Conservation (phyloP, 1,284 basidiomycete species). For the Xerocomus cyaneibrunnescens region DNA sequence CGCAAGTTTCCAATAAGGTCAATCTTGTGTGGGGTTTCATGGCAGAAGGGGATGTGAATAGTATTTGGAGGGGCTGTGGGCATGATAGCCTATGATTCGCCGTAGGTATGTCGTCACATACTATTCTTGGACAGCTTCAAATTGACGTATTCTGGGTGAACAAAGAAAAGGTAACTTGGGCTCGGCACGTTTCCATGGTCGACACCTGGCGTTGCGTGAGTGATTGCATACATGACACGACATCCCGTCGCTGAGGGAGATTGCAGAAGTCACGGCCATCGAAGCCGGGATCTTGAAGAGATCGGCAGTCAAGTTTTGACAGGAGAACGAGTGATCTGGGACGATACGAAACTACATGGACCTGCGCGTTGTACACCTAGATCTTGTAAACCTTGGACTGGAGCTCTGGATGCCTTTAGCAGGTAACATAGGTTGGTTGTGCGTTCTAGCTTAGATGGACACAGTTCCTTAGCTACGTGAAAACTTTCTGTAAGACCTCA, state of each 20-base stretch:
- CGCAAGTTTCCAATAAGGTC: conserved; percentile 39
- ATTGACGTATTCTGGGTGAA: background rate
- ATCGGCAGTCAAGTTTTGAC: conserved; percentile 23
- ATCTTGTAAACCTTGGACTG: background rate
- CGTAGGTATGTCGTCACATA: conserved; percentile 24
- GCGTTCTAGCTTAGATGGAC: background rate
- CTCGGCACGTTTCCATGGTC: conserved; percentile 36
- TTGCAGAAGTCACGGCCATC: conserved; percentile 35
- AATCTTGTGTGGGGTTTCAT: conserved; percentile 45
- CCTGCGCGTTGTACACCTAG: background rate
- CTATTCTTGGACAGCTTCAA: background rate
- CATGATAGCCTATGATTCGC: conserved; percentile 38
- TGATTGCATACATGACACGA: background rate
- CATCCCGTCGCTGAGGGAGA: background rate
- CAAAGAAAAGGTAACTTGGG: conserved; percentile 35
- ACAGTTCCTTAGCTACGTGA: background rate
- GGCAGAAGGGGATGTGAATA: conserved; percentile 45
- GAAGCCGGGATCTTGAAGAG: conserved; percentile 30
- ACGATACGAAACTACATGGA: background rate
- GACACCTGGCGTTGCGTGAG: conserved; percentile 41
- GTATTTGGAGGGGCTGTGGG: conserved; percentile 38
- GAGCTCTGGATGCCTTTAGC: too few species aligned
- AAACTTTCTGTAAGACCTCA: background rate
- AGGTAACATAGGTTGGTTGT: background rate
- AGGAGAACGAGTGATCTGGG: background rate